A percentile compares a stretch with the other conserved stretches of the same genome.
Conservation (phyloP, 148 eudicot genomes). For the Persicaria tinctoria region DNA sequence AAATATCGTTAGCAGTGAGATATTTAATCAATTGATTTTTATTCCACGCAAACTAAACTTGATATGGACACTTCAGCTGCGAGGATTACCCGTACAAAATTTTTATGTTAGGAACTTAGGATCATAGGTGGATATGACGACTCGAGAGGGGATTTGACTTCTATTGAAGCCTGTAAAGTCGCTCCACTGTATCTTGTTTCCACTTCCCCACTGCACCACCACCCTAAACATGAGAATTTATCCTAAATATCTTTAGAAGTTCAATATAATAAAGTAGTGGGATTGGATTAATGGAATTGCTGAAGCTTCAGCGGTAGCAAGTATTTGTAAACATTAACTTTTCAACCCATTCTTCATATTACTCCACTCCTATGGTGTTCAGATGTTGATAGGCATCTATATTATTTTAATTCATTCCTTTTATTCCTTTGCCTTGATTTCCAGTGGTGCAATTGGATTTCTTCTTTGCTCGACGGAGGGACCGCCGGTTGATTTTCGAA, state of each 20-base stretch:
- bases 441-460: constrained; percentile 94
- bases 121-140: not conserved
- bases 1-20: not conserved
- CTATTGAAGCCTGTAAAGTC: not conserved
- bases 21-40: not conserved
- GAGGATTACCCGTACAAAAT: not conserved
- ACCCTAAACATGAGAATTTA: not conserved
- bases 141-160: not conserved
- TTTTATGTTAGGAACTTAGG: not conserved
- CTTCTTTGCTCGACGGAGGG: constrained; percentile 83
- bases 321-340: not conserved
- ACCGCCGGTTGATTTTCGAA: constrained; percentile 69
- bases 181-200: not conserved
- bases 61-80: not conserved
- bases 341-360: not conserved
- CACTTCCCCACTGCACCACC: not conserved
- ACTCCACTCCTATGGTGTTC: not conserved
- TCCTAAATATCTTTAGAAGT: constrained; percentile 5
- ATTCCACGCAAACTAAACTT: not conserved
- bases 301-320: not conserved
- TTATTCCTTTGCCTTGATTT: constrained; percentile 12
- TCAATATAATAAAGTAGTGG: not conserved
- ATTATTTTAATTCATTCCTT: not conserved
- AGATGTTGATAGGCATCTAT: not conserved
- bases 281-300: not conserved